Base-by-base conservation (phyloP, 768 basidiomycete species). In the Trametes cinnabarina region DNA sequence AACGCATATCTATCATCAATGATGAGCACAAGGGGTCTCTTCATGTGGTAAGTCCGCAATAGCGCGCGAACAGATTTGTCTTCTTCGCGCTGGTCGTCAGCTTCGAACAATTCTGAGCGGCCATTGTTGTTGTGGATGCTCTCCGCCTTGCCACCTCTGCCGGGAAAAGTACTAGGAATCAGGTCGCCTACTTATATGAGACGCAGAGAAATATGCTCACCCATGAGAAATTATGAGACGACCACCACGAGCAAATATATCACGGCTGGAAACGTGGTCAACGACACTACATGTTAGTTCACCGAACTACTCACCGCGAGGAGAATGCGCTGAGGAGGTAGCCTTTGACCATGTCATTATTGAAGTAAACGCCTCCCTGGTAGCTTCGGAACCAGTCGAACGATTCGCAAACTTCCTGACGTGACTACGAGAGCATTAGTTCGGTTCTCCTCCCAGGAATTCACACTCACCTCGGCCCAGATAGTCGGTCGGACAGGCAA, bases 371-470 rank as follows among this genome's bases (percentile, higher is more conserved):
- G 8, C 91, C 91, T 11, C 88, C 75, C 70, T 94, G 91, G 67
- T 90, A 93, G 61, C 82, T 85, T 30, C 82, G 76, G 69, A 88
- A 90, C 79, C 83, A 86, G 20, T 85, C 83, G 47, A 87, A 83
- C 4, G 86, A 81, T 69, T 93, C 91, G 73, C 91, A 92, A 2
- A 93, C 79, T 72, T 92, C 91, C 72, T 92, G 90, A 40, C 91
- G 83, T 23, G 89, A 87, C 90, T 92, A 50, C 37, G n/a, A 7
- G 41, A 3, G 23, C 11, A 1, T 23, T 35, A 19, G 23, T 7
- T 32, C 32, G 14, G 41, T 23, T 15, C 42, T 34, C n/a, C 41
- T 49, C 41, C 11, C 25, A 14, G 12, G 4, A 49, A 35, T 46
- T 30, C 17, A 23, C 32, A 55, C 75, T 26, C 63, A 80, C 80